phyloP scores from a whole-genome alignment of 441 rosid genomes.

The Manihot esculenta region DNA sequence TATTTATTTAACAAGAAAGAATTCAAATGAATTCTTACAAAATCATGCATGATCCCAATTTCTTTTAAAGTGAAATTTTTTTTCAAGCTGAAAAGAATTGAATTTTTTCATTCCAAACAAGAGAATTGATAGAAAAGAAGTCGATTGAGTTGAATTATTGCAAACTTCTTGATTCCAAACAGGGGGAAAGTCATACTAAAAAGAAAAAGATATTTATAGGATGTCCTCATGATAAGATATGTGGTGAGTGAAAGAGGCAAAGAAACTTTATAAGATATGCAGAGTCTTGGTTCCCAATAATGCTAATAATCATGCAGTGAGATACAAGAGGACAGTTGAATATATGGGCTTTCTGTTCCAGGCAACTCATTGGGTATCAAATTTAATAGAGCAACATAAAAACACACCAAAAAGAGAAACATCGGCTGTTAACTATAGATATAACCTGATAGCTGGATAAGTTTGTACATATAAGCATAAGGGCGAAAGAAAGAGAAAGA shows the following conservation, averaged over 20 bases:
- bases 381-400: not conserved
- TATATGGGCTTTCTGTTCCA: slow-evolving; percentile 4
- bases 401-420: not conserved
- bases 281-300: not conserved
- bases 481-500: slow-evolving; percentile 19
- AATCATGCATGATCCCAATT: not conserved
- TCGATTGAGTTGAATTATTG: too few species aligned
- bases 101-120: too few species aligned
- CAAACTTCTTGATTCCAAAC: too few species aligned
- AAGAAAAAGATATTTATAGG: not conserved
- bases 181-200: too few species aligned
- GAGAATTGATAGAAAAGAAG: too few species aligned
- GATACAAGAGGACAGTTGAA: not conserved
- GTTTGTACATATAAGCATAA: slow-evolving; percentile 9
- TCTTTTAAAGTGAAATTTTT: too few species aligned
- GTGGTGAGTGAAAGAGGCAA: not conserved
- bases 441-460: not conserved
- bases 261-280: not conserved
- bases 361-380: not conserved
- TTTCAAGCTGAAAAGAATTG: too few species aligned
- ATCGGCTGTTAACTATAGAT: not conserved
- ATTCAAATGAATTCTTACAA: too few species aligned
- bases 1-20: not conserved
- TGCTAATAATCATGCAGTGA: not conserved
- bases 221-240: not conserved